phyloP scores from a whole-genome alignment of 352 stramenopile species.

The Globisporangium middletonii region DNA sequence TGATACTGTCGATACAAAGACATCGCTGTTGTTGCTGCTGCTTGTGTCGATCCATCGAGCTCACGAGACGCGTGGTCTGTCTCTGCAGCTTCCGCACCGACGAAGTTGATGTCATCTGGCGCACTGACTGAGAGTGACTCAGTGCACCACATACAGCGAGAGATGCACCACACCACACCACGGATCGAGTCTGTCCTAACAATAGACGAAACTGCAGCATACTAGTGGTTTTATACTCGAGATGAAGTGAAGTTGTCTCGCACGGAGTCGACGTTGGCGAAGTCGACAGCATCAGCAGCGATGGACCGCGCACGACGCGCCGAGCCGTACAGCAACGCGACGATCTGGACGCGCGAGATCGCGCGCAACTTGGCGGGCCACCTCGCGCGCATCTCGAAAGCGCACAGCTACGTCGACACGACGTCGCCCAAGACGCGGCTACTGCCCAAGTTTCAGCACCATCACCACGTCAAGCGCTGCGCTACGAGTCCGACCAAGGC shows the following conservation, averaged over 20 bases:
- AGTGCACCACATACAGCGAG: background rate
- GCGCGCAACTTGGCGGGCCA: conserved; percentile 63
- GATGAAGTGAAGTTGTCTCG: no score
- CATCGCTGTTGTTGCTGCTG: background rate
- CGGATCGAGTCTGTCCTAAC: no score
- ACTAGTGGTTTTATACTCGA: no score
- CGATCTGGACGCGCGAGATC: conserved; percentile 70
- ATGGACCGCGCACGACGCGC: conserved; percentile 71
- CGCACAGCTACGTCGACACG: conserved; percentile 68
- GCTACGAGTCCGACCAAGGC: conserved; percentile 42
- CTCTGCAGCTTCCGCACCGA: conserved; percentile 94
- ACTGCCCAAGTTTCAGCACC: conserved; percentile 43
- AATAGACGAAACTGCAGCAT: no score
- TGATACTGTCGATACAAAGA: background rate
- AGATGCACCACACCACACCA: no score
- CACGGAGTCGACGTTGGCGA: no score
- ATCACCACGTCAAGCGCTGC: conserved; percentile 27
- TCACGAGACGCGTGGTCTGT: background rate
- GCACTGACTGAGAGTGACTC: conserved; percentile 45
- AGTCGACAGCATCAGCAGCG: background rate
- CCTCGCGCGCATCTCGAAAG: conserved; percentile 60
- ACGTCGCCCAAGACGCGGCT: conserved; percentile 49
- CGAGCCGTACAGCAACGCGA: conserved; percentile 73
- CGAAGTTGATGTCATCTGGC: conserved; percentile 96
- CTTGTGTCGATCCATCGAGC: background rate